Evolutionary conservation across 2,329 filamentous ascomycete species (phyloP).

Genomic region (Lojkania enalia): DNA sequence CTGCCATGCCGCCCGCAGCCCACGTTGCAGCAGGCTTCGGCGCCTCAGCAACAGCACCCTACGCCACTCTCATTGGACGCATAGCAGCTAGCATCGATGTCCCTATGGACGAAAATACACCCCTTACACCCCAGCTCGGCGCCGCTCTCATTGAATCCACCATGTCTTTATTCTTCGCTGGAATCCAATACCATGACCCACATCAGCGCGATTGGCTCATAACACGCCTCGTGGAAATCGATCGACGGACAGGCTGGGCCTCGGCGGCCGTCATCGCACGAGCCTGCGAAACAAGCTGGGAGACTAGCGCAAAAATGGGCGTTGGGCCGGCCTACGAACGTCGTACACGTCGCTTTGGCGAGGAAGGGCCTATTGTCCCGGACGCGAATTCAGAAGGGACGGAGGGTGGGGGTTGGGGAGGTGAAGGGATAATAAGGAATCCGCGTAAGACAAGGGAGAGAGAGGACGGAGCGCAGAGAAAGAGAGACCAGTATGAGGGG

Average conservation of each 20-base stretch:
- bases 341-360: conserved; percentile 22
- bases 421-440: conserved; percentile 13
- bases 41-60: conserved; percentile 69
- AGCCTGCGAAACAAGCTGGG: conserved; percentile 85
- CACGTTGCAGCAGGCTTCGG: conserved; percentile 84
- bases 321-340: conserved; percentile 71
- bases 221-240: conserved; percentile 71
- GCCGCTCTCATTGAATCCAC: conserved; percentile 81
- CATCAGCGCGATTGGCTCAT: conserved; percentile 79
- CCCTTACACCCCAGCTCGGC: conserved; percentile 76
- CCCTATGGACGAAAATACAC: conserved; percentile 43
- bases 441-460: conserved; percentile 3
- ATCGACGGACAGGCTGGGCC: conserved; percentile 83
- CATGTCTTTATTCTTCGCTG: conserved; percentile 85
- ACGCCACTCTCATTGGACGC: conserved; percentile 75
- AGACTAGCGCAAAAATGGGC: conserved; percentile 71
- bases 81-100: conserved; percentile 72
- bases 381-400: conserved; percentile 19
- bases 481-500: conserved; percentile 8
- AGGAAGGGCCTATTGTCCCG: conserved; percentile 27
- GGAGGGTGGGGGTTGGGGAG: conserved; percentile 5
- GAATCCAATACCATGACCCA: conserved; percentile 73
- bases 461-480: conserved; percentile 17
- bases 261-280: conserved; percentile 78
- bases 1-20: conserved; percentile 86